Evolutionary conservation across 495 filamentous ascomycete genomes (phyloP).

Genomic region (Beverwykella pulmonaria): DNA sequence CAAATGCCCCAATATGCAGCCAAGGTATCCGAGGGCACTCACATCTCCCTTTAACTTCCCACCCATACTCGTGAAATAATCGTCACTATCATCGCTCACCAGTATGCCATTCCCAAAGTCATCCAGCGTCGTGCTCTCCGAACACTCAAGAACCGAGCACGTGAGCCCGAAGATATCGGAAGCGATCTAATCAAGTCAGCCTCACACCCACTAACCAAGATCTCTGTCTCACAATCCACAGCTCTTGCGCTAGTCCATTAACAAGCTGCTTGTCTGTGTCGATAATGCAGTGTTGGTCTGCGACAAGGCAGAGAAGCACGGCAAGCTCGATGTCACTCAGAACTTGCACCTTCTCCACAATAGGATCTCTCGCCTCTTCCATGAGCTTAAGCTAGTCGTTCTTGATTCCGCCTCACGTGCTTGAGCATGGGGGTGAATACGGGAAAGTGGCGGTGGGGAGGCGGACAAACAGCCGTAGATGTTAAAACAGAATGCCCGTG

Average conservation of each 20-base stretch:
- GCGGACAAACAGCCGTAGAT: neutral
- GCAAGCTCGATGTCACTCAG: constrained; percentile 91
- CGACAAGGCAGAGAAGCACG: constrained; percentile 73
- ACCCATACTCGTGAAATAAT: constrained; percentile 15
- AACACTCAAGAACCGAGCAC: constrained; percentile 69
- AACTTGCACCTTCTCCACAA: constrained; percentile 67
- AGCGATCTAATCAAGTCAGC: constrained; percentile 56
- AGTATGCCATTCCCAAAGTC: constrained; percentile 75
- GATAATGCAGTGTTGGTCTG: constrained; percentile 85
- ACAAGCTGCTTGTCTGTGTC: constrained; percentile 65
- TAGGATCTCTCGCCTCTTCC: constrained; percentile 56
- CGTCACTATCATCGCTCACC: constrained; percentile 43
- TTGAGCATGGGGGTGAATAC: neutral
- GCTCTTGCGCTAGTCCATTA: constrained; percentile 67
- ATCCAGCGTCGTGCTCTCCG: constrained; percentile 70
- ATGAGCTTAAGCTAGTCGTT: constrained; percentile 46
- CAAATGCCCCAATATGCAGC: neutral
- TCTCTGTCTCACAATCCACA: constrained; percentile 62
- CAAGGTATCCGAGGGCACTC: neutral
- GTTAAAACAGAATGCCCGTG: neutral
- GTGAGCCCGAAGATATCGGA: constrained; percentile 71
- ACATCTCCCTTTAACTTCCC: constrained; percentile 23
- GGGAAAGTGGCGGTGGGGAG: neutral
- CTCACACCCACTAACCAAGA: neutral
- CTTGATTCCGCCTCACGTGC: neutral